Evolutionary conservation across 495 filamentous ascomycete species (phyloP), one percentile per base, ranked within the genome.

Genomic region (Pyrenula massariospora): DNA sequence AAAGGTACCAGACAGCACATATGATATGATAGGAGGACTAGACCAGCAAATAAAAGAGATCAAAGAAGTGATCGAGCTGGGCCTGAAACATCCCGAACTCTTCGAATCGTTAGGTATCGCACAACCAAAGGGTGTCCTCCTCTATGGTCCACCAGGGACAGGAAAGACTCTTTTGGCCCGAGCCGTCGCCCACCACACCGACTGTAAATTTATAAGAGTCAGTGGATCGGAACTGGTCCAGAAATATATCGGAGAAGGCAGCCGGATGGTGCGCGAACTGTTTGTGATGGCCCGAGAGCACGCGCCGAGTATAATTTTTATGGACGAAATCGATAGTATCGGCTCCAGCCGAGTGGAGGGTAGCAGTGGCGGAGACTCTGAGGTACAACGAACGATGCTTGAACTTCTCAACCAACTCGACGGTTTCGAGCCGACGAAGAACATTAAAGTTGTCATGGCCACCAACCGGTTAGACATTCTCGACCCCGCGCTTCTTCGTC

Each of bases 11-110:
- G 93, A 99, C 75, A 95, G 90, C 75, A 99, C 93, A 66, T 99
- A 99, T 77, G 93, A 99, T 74, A 99, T 99, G 93, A 99, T 99
- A 64, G 93, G 93, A 70, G 93, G 93, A 58, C 78, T 99, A 51
- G 94, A 97, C 63, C 94, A 99, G 67, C 93, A 99, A 66, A 97
- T 99, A 75, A 97, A 99, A 77, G 94, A 99, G 72, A 99, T 99
- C 77, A 99, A 99, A 75, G 93, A 99, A 70, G 93, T 99, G 55
- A 97, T 99, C 69, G 93, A 99, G 75, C 87, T 99, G 25, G 93
- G 93, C 55, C 80, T 99, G 57, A 95, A 97, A 75, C 93, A 99
- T 68, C 93, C 93, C 2, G 93, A 99, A 71, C 80, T 99, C 53
- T 99, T 99, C 73, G 93, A 99, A 76, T 95, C 91, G 23, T 84